Evolutionary conservation across 306 rosid genomes (phyloP), one percentile per base, ranked within the genome.

Genomic region (Malus orientalis): DNA sequence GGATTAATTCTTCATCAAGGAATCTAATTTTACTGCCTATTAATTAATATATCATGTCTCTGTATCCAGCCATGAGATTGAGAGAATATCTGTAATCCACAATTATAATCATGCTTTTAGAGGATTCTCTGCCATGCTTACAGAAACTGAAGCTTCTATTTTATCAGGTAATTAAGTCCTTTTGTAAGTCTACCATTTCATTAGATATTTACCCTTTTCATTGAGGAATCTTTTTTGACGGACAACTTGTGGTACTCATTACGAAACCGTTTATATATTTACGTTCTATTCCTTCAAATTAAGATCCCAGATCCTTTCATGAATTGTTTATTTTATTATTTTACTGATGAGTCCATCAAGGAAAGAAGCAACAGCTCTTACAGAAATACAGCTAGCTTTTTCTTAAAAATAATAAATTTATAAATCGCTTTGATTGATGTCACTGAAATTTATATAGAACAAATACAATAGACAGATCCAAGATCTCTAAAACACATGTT

Each of bases 111-210:
- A 95, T 88, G 96, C 97, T 77, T 84, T 95, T 42, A 89, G 83
- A 83, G 98, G 98, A 12, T 95, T 95, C 83, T 95, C 96, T 53
- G 96, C 98, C 73, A 82, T 92, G 96, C 91, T 95, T 63, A 95
- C 97, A 63, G 86, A 85, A 65, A 70, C 23, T 78, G 96, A 95
- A 86, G 98, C 98, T 84, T 89, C 97, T 55, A 67, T 82, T 55
- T 77, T 95, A 33, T 88, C 97, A 69, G 97, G 97, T 90, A 86
- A 12, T 80, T 47, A 42, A 68, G 73, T 74, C 59, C 33, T 29
- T 32, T 40, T 54, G 53, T 1, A 4, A 1, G n/a, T 20, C 20
- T 33, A 25, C 20, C 53, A 15, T n/a, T 19, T 55, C 13, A 22
- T 27, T 65, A 18, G 3, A 27, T 71, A 55, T 22, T 3, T 7